Evolutionary conservation across 352 stramenopile genomes (phyloP).

Genomic region (Phytopythium helicoides): DNA sequence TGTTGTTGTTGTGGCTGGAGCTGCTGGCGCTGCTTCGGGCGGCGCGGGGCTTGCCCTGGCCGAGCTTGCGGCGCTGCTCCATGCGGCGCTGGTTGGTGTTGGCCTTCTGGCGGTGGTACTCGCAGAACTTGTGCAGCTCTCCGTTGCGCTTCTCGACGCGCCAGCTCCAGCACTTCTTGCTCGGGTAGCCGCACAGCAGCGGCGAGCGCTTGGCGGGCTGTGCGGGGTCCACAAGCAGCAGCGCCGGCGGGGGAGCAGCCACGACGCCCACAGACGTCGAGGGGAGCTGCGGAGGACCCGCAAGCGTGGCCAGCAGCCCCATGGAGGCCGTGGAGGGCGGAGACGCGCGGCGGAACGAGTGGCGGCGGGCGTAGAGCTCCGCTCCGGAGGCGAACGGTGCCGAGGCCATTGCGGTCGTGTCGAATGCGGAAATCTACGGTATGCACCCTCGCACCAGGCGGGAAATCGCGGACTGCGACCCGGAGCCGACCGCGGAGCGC

Average conservation of each 20-base stretch:
- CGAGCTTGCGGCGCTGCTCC: conserved; percentile 76
- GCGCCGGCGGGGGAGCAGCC: neutral
- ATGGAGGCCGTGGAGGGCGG: too few relatives aligned
- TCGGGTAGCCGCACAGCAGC: conserved; percentile 67
- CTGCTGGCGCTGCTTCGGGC: conserved; percentile 6
- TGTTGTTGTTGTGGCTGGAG: conserved; percentile 13
- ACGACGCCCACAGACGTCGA: too few relatives aligned
- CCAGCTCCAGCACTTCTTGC: conserved; percentile 83
- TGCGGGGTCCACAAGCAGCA: conserved; percentile 3
- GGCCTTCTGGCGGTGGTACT: conserved; percentile 83
- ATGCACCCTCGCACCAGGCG: too few relatives aligned
- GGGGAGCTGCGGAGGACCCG: too few relatives aligned
- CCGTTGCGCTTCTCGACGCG: conserved; percentile 81
- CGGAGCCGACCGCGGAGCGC: too few relatives aligned
- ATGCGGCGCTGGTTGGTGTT: conserved; percentile 85
- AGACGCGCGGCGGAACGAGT: too few relatives aligned
- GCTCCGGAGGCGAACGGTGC: too few relatives aligned
- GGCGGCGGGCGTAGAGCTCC: too few relatives aligned
- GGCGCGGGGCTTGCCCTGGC: conserved; percentile 19
- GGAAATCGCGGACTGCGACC: too few relatives aligned
- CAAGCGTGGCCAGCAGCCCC: too few relatives aligned
- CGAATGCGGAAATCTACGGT: too few relatives aligned
- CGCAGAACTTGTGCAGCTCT: conserved; percentile 84
- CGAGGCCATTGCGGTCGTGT: too few relatives aligned
- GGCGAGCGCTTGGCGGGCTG: conserved; percentile 45